phyloP scores from a whole-genome alignment of 106 monocot genomes.

The Alisma plantagoaquatica region DNA sequence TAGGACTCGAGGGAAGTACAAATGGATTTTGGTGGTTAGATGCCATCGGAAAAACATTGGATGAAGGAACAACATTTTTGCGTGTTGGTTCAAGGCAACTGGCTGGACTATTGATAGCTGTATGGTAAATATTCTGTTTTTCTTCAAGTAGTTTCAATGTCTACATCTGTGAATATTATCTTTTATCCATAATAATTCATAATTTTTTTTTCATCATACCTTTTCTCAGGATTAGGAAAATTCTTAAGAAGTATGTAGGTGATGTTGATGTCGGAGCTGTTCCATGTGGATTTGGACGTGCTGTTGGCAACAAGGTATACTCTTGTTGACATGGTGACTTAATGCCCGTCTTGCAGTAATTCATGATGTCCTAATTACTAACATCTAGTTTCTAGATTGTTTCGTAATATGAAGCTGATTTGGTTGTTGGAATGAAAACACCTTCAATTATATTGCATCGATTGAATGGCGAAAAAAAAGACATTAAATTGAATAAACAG shows the following conservation, averaged over 20 bases:
- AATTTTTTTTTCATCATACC: background rate
- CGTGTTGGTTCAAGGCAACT: constrained; percentile 63
- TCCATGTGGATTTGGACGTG: constrained; percentile 86
- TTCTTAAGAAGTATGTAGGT: constrained; percentile 62
- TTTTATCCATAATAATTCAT: background rate
- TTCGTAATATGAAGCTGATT: too few species aligned
- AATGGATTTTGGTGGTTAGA: constrained; percentile 67
- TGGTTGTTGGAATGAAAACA: too few species aligned
- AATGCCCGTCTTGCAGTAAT: too few species aligned
- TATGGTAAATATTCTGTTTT: constrained; percentile 45
- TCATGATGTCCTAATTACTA: too few species aligned
- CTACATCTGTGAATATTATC: too few species aligned
- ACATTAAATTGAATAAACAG: too few species aligned
- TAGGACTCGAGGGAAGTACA: constrained; percentile 69
- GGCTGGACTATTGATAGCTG: constrained; percentile 49
- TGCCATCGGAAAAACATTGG: constrained; percentile 41
- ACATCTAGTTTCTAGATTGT: too few species aligned
- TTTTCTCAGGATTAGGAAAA: constrained; percentile 54
- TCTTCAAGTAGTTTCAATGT: too few species aligned
- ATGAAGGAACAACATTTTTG: constrained; percentile 55
- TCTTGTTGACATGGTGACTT: too few species aligned
- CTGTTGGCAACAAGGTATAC: constrained; percentile 80
- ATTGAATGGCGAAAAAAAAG: too few species aligned
- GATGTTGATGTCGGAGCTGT: constrained; percentile 97
- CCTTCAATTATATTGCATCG: too few species aligned